Evolutionary conservation across 176 grass and related monocot species (phyloP).

Genomic region (Oryza meridionalis): DNA sequence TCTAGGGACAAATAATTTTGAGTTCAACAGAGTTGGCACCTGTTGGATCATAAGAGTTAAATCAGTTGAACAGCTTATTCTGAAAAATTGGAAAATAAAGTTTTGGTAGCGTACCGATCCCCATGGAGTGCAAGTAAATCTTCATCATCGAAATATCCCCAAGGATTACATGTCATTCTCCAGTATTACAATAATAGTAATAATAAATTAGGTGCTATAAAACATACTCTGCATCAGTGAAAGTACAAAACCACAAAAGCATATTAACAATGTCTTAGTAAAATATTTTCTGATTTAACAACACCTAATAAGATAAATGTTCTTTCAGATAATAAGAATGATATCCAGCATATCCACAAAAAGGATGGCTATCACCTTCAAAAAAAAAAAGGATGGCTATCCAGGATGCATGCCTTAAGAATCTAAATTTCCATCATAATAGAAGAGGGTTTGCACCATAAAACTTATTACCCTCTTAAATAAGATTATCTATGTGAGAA

Average conservation of each 20-base stretch:
- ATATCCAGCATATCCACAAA: background rate
- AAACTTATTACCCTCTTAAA: background rate
- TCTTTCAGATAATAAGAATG: background rate
- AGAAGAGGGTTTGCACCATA: background rate
- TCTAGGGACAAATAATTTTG: background rate
- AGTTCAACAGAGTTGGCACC: background rate
- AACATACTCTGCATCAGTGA: constrained; percentile 1
- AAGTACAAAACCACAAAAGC: background rate
- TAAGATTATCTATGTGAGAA: background rate
- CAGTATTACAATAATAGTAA: background rate
- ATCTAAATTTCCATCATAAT: background rate
- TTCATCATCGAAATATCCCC: too few relatives aligned
- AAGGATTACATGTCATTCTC: background rate
- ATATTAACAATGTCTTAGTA: too few relatives aligned
- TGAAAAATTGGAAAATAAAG: background rate
- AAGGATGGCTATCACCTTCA: background rate
- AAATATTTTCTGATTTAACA: background rate
- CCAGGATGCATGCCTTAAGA: background rate
- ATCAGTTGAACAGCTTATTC: background rate
- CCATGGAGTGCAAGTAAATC: background rate
- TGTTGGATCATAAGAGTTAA: background rate
- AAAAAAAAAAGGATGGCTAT: background rate
- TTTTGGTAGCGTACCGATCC: background rate
- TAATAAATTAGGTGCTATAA: background rate
- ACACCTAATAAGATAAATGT: background rate